phyloP scores from a whole-genome alignment of 2,329 filamentous ascomycete genomes.

The Colletotrichum agaves region DNA sequence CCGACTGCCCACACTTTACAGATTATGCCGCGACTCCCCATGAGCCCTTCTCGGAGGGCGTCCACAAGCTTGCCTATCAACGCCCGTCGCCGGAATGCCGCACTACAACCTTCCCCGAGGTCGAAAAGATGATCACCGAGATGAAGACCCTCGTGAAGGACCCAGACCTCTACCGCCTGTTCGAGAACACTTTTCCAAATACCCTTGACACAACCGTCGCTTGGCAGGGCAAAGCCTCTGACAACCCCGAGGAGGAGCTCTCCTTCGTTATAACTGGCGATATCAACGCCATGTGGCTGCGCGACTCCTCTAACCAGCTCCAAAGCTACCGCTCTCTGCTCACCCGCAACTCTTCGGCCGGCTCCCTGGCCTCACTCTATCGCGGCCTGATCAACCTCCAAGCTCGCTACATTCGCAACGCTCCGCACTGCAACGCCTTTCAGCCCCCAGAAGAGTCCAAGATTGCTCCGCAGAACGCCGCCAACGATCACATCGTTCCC shows the following conservation, averaged over 20 bases:
- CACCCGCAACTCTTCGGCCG: slow-evolving; percentile 58
- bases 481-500: slow-evolving; percentile 60
- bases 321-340: slow-evolving; percentile 78
- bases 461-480: slow-evolving; percentile 67
- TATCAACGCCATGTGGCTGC: slow-evolving; percentile 93
- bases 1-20: slow-evolving; percentile 49
- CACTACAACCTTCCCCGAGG: slow-evolving; percentile 80
- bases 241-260: slow-evolving; percentile 69
- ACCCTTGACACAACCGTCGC: slow-evolving; percentile 78
- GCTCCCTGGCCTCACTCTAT: slow-evolving; percentile 75
- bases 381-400: slow-evolving; percentile 83
- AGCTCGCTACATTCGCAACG: slow-evolving; percentile 73
- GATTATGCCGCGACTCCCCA: slow-evolving; percentile 57
- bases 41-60: slow-evolving; percentile 80
- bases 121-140: slow-evolving; percentile 79
- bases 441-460: slow-evolving; percentile 84
- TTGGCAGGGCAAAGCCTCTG: slow-evolving; percentile 71
- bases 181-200: slow-evolving; percentile 79
- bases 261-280: slow-evolving; percentile 84
- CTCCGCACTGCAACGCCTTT: slow-evolving; percentile 94
- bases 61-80: slow-evolving; percentile 81
- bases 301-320: slow-evolving; percentile 86
- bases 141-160: slow-evolving; percentile 78
- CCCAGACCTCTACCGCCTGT: slow-evolving; percentile 77
- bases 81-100: slow-evolving; percentile 80